Base-by-base conservation (phyloP, 176 grass and related monocot species). In the Oryza glaberrima region DNA sequence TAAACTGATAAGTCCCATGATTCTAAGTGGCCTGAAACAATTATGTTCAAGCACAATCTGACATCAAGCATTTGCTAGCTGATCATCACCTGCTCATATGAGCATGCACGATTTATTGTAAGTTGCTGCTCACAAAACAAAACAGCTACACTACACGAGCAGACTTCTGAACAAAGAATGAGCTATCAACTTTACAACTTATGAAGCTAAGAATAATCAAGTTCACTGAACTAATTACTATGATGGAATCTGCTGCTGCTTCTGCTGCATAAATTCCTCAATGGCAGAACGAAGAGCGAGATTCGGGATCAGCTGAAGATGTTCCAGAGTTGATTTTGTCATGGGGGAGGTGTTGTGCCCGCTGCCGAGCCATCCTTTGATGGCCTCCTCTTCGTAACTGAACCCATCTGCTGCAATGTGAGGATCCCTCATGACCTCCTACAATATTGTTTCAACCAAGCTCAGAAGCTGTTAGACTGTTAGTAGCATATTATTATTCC, bases 381-480 rank as follows among this genome's bases (percentile, higher is more conserved):
- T 94, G 26, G 80, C 82, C 78, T 92, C 89, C 12, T 73, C 89
- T 88, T 97, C 94, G 19, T 97, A 97, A 48, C 89, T 94, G 85
- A 90, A 88, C 9, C 92, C 90, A 70, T 97, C 92, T 16, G 92
- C 85, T 0, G 94, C 94, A 73, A 92, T 78, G 30, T 91, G 90
- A 70, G 94, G 94, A 67, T 94, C 87, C 71, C 81, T 97, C 92
- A 97, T 97, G 14, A 97, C 75, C 74, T 94, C 94, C 94, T 94
- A 72, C 4, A 45, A 70, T 81, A 69, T 84, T 81, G 40, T 76
- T 54, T 75, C 67, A 70, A 25, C 30, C 10, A 34, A 69, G 40
- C 60, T 15, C 25, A 52, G 3, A 14, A 83, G 12, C 14, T 70
- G 7, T 77, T 25, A 56, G 11, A 9, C 14, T 70, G 7, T 77